phyloP scores from a whole-genome alignment of 1,139 yeast genomes.

The Petasospora fabianii region DNA sequence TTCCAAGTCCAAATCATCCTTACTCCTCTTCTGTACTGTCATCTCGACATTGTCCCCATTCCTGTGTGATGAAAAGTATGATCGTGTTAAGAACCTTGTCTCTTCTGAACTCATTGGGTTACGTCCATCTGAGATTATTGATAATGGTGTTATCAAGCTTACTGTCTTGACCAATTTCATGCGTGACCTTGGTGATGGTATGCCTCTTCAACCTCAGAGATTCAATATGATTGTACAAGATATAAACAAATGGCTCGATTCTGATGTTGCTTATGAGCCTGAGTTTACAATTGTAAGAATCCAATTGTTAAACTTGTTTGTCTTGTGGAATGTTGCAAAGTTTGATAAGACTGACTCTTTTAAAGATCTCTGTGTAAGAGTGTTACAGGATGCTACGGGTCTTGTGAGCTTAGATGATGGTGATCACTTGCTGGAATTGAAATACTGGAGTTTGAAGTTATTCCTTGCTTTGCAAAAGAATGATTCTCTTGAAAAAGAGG shows the following conservation, averaged over 20 bases:
- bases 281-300: conserved; percentile 50
- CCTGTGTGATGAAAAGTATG: conserved; percentile 36
- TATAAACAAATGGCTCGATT: conserved; percentile 54
- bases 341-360: conserved; percentile 20
- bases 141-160: conserved; percentile 44
- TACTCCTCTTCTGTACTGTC: conserved; percentile 37
- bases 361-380: conserved; percentile 28
- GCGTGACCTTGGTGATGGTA: conserved; percentile 29
- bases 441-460: conserved; percentile 46
- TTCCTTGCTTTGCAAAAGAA: conserved; percentile 32
- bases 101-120: conserved; percentile 65
- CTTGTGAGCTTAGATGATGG: conserved; percentile 41
- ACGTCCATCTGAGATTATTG: conserved; percentile 38
- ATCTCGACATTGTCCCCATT: conserved; percentile 38
- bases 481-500: conserved; percentile 31
- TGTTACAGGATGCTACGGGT: conserved; percentile 51
- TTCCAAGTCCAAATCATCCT: conserved; percentile 23
- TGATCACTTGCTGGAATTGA: conserved; percentile 37
- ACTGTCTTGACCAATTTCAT: conserved; percentile 50
- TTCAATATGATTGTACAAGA: conserved; percentile 55
- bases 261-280: conserved; percentile 57
- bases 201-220: conserved; percentile 55
- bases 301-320: conserved; percentile 47
- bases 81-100: conserved; percentile 55
- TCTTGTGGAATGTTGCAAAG: conserved; percentile 22